These are phyloP conservation scores for Metschnikowia colocasiae DNA, from an alignment of 805 yeast species.

Conservation along the genomic window DNA sequence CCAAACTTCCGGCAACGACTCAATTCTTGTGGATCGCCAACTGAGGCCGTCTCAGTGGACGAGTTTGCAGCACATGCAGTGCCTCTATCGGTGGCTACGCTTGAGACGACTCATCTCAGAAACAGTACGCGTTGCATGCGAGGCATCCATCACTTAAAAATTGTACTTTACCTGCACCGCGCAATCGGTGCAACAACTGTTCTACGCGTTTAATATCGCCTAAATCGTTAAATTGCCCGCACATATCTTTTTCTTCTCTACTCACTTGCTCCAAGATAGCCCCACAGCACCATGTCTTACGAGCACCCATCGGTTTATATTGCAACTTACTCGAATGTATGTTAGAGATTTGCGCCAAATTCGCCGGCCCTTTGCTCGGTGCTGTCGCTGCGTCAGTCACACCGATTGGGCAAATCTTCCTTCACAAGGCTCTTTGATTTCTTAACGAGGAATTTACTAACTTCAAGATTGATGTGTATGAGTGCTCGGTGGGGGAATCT, in stretches of 20 bases:
- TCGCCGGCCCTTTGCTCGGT: neutral
- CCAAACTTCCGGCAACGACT: too few relatives aligned
- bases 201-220: slow-evolving; percentile 18
- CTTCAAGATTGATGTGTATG: slow-evolving; percentile 59
- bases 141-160: slow-evolving; percentile 2
- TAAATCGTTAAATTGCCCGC: slow-evolving; percentile 21
- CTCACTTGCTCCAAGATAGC: slow-evolving; percentile 8
- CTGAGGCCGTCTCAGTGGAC: too few relatives aligned
- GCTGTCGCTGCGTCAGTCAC: neutral
- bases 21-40: too few relatives aligned
- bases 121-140: slow-evolving; percentile 3
- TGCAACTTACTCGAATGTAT: slow-evolving; percentile 45
- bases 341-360: slow-evolving; percentile 16
- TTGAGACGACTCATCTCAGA: neutral
- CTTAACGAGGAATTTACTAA: slow-evolving; percentile 3
- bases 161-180: slow-evolving; percentile 6
- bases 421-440: neutral
- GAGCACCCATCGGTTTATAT: slow-evolving; percentile 40
- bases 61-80: neutral
- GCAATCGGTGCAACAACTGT: slow-evolving; percentile 11
- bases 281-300: slow-evolving; percentile 22
- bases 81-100: neutral
- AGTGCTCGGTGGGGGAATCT: slow-evolving; percentile 60
- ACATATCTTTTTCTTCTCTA: slow-evolving; percentile 15
- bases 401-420: neutral